These are phyloP conservation scores for Hypoxylon lenormandii DNA, from an alignment of 495 filamentous ascomycete genomes.

Conservation along the genomic window DNA sequence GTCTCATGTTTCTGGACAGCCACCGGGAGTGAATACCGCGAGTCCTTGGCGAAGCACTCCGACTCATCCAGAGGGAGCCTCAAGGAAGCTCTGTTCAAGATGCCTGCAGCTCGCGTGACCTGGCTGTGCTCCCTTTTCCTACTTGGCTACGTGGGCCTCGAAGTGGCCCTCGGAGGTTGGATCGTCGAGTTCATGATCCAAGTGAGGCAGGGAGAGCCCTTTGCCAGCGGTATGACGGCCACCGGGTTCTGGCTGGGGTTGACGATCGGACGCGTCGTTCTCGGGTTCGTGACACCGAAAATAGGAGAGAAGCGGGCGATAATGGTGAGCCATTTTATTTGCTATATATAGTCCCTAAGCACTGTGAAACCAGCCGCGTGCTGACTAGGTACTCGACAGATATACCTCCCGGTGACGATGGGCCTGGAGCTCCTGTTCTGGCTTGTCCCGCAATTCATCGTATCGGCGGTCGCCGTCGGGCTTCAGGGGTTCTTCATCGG, in stretches of 20 bases:
- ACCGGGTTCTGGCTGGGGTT: slow-evolving; percentile 88
- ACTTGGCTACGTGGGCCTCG: slow-evolving; percentile 83
- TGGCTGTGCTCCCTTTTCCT: slow-evolving; percentile 84
- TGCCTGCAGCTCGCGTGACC: slow-evolving; percentile 64
- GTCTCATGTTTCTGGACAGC: slow-evolving; percentile 74
- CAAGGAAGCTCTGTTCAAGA: slow-evolving; percentile 66
- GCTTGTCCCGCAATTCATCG: slow-evolving; percentile 81
- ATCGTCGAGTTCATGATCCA: slow-evolving; percentile 86
- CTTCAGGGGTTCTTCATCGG: slow-evolving; percentile 84
- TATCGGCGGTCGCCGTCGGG: slow-evolving; percentile 77
- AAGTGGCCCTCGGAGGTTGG: slow-evolving; percentile 89
- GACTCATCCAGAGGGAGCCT: slow-evolving; percentile 54
- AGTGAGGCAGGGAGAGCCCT: slow-evolving; percentile 76
- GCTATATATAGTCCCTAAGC: background rate
- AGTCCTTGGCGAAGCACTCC: slow-evolving; percentile 59
- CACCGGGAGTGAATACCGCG: slow-evolving; percentile 71
- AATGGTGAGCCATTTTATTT: slow-evolving; percentile 40
- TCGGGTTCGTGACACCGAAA: slow-evolving; percentile 74
- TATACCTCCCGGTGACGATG: slow-evolving; percentile 72
- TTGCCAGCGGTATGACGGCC: slow-evolving; percentile 79
- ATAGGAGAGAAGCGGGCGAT: slow-evolving; percentile 79
- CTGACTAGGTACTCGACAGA: slow-evolving; percentile 46
- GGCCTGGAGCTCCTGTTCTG: slow-evolving; percentile 82
- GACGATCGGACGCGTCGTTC: slow-evolving; percentile 76
- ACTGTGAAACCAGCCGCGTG: slow-evolving; percentile 57